Conservation (phyloP, 345 rosid species). For the Gossypium stocksii region DNA sequence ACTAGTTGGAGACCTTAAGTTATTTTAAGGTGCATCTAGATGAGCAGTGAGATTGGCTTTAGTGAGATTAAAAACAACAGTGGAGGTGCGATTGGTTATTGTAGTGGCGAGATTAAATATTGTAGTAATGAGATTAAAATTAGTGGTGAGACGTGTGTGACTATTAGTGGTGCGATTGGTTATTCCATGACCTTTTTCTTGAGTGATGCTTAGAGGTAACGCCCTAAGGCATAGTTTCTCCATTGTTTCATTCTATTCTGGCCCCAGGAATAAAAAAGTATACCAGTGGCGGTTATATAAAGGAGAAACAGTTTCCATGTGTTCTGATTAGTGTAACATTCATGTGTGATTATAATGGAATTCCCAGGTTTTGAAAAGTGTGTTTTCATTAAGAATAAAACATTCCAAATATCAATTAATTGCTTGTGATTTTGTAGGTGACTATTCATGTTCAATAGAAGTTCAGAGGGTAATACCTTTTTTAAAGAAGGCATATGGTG, state of each 20-base stretch:
- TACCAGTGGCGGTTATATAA: background rate
- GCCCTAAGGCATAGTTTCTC: background rate
- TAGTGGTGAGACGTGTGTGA: no score
- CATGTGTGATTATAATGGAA: background rate
- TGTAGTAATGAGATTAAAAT: no score
- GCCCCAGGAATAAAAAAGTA: background rate
- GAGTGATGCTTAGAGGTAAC: background rate
- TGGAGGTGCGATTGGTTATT: no score
- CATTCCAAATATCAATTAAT: background rate
- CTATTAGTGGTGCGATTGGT: no score
- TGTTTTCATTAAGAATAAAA: background rate
- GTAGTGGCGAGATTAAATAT: no score
- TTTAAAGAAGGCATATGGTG: slow-evolving; percentile 82
- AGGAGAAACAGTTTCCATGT: background rate
- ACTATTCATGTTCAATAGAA: slow-evolving; percentile 76
- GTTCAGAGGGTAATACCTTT: slow-evolving; percentile 76
- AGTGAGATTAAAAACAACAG: no score
- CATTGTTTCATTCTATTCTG: background rate
- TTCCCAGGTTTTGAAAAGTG: background rate
- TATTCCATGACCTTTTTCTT: background rate
- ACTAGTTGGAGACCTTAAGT: background rate
- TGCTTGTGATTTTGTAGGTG: slow-evolving; percentile 39
- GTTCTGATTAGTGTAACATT: background rate
- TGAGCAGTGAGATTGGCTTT: no score
- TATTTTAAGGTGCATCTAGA: background rate